These are phyloP conservation scores for Pittosporum tobira DNA, from an alignment of 129 eudicot species.

Conservation along the genomic window DNA sequence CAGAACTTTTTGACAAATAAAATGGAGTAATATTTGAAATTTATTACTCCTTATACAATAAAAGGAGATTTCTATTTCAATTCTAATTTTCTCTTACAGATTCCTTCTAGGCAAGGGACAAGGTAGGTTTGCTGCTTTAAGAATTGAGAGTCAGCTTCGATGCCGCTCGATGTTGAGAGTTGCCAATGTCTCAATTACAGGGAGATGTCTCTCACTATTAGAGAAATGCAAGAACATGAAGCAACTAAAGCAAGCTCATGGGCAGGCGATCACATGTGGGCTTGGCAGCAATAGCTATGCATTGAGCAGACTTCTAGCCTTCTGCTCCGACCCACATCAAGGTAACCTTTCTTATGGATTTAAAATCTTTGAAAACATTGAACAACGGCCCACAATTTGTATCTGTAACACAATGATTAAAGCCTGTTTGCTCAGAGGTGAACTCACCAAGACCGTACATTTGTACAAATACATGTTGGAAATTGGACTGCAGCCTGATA, in stretches of 20 bases:
- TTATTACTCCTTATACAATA: too few relatives aligned
- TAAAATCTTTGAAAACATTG: conserved; percentile 27
- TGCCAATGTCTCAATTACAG: conserved; percentile 20
- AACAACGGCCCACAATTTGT: conserved; percentile 48
- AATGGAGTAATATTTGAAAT: too few relatives aligned
- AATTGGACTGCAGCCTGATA: conserved; percentile 43
- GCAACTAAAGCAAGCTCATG: conserved; percentile 47
- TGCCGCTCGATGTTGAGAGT: not conserved
- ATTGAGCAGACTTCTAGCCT: conserved; percentile 54
- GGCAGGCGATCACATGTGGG: conserved; percentile 45
- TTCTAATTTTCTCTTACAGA: too few relatives aligned
- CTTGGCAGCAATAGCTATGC: conserved; percentile 39
- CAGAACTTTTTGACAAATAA: too few relatives aligned
- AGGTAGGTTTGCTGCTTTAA: too few relatives aligned
- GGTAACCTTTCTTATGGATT: conserved; percentile 31
- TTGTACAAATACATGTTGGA: conserved; percentile 34
- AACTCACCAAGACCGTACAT: conserved; percentile 19
- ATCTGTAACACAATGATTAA: conserved; percentile 59
- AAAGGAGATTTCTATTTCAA: too few relatives aligned
- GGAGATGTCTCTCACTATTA: conserved; percentile 42
- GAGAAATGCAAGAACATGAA: conserved; percentile 53
- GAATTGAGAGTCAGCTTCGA: too few relatives aligned
- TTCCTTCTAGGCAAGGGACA: too few relatives aligned
- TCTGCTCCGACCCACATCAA: conserved; percentile 39
- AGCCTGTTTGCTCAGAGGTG: conserved; percentile 38